Evolutionary conservation across 257 asterid genomes (phyloP).

Genomic region (Solanum tacnaense): DNA sequence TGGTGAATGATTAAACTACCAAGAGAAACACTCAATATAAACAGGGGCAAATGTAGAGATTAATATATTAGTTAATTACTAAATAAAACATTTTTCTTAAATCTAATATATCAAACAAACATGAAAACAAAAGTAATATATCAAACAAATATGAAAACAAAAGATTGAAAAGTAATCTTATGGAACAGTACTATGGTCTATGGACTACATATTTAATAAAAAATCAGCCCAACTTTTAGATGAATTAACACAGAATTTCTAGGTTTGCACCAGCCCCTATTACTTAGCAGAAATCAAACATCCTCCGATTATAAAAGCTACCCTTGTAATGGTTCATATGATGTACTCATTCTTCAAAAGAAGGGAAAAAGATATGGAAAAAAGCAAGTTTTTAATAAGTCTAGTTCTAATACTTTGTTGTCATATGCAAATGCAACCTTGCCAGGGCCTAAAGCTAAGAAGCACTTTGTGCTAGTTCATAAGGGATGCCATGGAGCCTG

Average conservation of each 20-base stretch:
- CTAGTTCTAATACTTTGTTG: neutral
- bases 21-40: too few species aligned
- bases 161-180: too few species aligned
- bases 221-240: too few species aligned
- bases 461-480: slow-evolving; percentile 29
- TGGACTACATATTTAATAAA: neutral
- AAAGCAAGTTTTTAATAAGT: neutral
- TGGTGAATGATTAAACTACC: too few species aligned
- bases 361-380: neutral
- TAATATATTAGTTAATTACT: too few species aligned
- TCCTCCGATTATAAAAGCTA: neutral
- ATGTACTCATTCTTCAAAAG: neutral
- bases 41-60: neutral
- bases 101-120: too few species aligned
- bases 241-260: too few species aligned
- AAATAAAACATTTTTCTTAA: too few species aligned
- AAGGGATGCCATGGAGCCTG: slow-evolving; percentile 27
- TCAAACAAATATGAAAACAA: too few species aligned
- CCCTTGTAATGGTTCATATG: neutral
- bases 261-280: neutral
- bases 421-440: neutral
- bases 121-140: too few species aligned
- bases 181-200: too few species aligned
- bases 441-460: neutral
- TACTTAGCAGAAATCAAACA: neutral